These are phyloP conservation scores for Helotiales sp. DNA, from an alignment of 2,329 filamentous ascomycete genomes.

Conservation along the genomic window DNA sequence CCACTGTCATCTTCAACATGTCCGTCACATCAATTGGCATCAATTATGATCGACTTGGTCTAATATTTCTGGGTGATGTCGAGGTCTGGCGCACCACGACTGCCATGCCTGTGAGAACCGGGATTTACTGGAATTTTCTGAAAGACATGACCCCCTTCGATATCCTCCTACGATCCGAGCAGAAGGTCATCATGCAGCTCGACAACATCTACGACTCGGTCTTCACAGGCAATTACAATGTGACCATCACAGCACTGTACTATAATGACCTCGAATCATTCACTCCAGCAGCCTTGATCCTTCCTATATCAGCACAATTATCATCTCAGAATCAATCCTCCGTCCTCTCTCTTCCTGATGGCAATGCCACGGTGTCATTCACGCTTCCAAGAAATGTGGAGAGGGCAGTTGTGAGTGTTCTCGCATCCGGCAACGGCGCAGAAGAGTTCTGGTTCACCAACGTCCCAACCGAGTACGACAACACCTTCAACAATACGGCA, in stretches of 20 bases:
- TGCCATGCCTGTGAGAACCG: constrained; percentile 67
- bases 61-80: constrained; percentile 64
- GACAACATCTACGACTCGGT: constrained; percentile 51
- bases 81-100: constrained; percentile 85
- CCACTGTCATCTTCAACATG: constrained; percentile 51
- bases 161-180: constrained; percentile 62
- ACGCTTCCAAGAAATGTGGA: constrained; percentile 62
- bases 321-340: constrained; percentile 65
- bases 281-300: constrained; percentile 62
- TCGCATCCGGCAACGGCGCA: constrained; percentile 68
- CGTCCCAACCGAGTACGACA: constrained; percentile 48
- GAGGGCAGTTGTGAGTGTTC: constrained; percentile 70
- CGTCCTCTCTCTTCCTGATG: constrained; percentile 61
- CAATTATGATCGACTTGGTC: constrained; percentile 61
- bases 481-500: constrained; percentile 56
- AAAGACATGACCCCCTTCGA: constrained; percentile 71
- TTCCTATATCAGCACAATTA: constrained; percentile 66
- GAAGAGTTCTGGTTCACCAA: constrained; percentile 74
- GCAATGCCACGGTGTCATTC: constrained; percentile 53
- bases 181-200: constrained; percentile 77
- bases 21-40: constrained; percentile 58
- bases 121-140: constrained; percentile 71
- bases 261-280: constrained; percentile 43
- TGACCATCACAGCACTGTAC: constrained; percentile 62
- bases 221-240: constrained; percentile 66